Percentiles rank a stretch among this genome's conserved stretches.
Evolutionary conservation across 106 monocot species (phyloP).

Genomic region (Dioscorea zingiberensis): DNA sequence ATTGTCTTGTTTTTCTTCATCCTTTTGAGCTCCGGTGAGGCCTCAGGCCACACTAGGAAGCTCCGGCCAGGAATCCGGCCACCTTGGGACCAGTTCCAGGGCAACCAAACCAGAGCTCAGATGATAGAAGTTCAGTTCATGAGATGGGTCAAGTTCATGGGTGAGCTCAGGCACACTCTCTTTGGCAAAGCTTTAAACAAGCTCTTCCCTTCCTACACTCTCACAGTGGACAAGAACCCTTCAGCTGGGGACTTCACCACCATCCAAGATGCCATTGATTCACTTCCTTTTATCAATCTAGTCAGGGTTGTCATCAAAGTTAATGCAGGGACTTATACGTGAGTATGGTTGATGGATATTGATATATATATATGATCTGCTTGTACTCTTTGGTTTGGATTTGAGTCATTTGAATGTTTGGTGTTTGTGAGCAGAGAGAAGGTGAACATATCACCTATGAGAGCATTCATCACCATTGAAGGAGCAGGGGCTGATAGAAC

Average conservation of each 20-base stretch:
- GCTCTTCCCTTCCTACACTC: slow-evolving; percentile 58
- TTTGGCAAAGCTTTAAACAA: slow-evolving; percentile 52
- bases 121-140: slow-evolving; percentile 69
- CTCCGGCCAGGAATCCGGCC: slow-evolving; percentile 17
- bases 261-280: slow-evolving; percentile 79
- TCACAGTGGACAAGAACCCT: slow-evolving; percentile 81
- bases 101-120: slow-evolving; percentile 36
- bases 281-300: slow-evolving; percentile 62
- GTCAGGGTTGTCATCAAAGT: slow-evolving; percentile 77
- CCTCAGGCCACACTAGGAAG: slow-evolving; percentile 34
- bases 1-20: slow-evolving; percentile 10
- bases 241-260: slow-evolving; percentile 70
- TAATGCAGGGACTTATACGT: slow-evolving; percentile 79
- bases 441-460: slow-evolving; percentile 63
- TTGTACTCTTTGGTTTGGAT: too few species aligned
- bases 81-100: slow-evolving; percentile 6
- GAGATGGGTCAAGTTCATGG: slow-evolving; percentile 75
- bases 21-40: slow-evolving; percentile 8
- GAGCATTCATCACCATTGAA: slow-evolving; percentile 68
- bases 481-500: slow-evolving; percentile 83
- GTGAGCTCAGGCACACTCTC: slow-evolving; percentile 54
- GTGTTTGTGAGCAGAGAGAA: slow-evolving; percentile 56
- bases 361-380: too few species aligned
- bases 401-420: too few species aligned
- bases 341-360: slow-evolving; percentile 24